These are phyloP conservation scores for Vitis amurensis DNA, from an alignment of 164 flowering plant species.

Conservation along the genomic window DNA sequence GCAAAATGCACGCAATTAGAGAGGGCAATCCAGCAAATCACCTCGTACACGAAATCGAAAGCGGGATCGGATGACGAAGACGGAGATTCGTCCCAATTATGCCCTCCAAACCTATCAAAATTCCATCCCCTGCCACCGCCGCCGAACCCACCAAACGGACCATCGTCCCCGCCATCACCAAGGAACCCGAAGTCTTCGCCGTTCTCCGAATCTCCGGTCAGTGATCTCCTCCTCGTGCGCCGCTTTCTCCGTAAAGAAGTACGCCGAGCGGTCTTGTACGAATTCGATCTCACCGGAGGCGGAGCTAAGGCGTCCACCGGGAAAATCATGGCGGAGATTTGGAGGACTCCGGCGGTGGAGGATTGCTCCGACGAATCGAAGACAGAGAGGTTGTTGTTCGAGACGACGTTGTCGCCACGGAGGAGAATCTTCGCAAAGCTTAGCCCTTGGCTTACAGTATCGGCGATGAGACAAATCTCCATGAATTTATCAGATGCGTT, in stretches of 20 bases:
- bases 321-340: slow-evolving; percentile 38
- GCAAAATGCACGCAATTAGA: slow-evolving; percentile 86
- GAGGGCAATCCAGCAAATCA: slow-evolving; percentile 72
- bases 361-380: slow-evolving; percentile 4
- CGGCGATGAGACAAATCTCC: slow-evolving; percentile 37
- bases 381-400: slow-evolving; percentile 15
- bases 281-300: slow-evolving; percentile 37
- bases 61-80: slow-evolving; percentile 57
- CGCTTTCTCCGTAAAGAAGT: slow-evolving; percentile 32
- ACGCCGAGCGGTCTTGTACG: slow-evolving; percentile 30
- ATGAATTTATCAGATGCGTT: slow-evolving; percentile 6
- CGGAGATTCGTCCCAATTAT: slow-evolving; percentile 51
- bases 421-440: slow-evolving; percentile 30
- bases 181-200: slow-evolving; percentile 37
- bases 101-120: slow-evolving; percentile 43
- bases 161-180: slow-evolving; percentile 33
- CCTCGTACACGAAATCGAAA: slow-evolving; percentile 74
- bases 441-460: slow-evolving; percentile 25
- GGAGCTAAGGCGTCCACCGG: slow-evolving; percentile 52
- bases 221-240: slow-evolving; percentile 38
- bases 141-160: slow-evolving; percentile 24
- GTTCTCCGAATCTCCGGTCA: slow-evolving; percentile 29
- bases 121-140: slow-evolving; percentile 64
- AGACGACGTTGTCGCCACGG: slow-evolving; percentile 5
- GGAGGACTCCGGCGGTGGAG: slow-evolving; percentile 21